Percentiles rank a stretch among this genome's conserved stretches.
Conservation (phyloP, 2,329 filamentous ascomycete genomes). For the Verticillium zaregamsianum region DNA sequence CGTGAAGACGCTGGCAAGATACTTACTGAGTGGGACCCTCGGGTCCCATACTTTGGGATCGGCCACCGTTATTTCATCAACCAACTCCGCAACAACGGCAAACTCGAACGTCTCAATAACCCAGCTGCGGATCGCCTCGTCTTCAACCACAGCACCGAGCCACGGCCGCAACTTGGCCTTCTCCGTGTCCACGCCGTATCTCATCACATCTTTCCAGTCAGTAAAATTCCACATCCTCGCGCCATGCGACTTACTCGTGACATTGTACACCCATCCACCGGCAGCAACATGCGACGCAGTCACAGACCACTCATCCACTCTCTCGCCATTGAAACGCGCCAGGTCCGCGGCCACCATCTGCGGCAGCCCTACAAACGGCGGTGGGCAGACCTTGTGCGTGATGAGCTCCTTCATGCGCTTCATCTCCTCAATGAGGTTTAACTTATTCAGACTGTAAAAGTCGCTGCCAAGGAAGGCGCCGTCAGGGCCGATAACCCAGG, state of each 20-base stretch:
- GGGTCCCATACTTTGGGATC: background rate
- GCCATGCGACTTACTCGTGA: slow-evolving; percentile 7
- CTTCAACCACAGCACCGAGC: background rate
- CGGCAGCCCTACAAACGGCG: background rate
- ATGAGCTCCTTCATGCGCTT: background rate
- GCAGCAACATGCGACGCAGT: background rate
- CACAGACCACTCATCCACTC: background rate
- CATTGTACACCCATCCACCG: slow-evolving; percentile 8
- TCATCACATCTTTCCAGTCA: background rate
- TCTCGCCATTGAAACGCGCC: background rate
- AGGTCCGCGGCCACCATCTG: background rate
- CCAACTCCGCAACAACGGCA: background rate
- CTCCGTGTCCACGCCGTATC: background rate
- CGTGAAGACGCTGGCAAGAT: background rate
- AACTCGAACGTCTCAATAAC: background rate
- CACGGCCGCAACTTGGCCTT: background rate
- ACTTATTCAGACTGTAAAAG: background rate
- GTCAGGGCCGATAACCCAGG: background rate
- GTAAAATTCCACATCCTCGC: background rate
- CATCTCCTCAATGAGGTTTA: background rate
- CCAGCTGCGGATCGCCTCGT: background rate
- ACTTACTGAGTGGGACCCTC: background rate
- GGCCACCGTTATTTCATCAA: background rate
- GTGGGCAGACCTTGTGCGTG: background rate
- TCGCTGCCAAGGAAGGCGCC: background rate